Conservation (phyloP, 805 yeast genomes). For the Candida berthetii region DNA sequence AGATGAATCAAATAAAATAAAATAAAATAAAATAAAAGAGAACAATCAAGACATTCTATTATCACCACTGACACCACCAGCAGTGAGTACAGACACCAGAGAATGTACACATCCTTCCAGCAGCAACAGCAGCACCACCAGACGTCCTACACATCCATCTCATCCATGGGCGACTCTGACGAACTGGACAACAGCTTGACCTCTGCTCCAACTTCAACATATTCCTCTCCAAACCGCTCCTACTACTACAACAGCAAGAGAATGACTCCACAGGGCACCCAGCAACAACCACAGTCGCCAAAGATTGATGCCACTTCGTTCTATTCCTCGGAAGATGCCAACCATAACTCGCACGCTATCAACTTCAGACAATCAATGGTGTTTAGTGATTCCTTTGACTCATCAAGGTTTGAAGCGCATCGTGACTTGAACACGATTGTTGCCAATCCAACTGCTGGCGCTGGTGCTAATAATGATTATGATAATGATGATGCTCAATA, state of each 20-base stretch:
- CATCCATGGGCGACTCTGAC: constrained; percentile 9
- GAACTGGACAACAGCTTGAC: constrained; percentile 1
- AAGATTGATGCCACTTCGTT: background rate
- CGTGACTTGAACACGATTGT: constrained; percentile 6
- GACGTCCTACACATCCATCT: constrained; percentile 3
- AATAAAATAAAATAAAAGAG: too few relatives aligned
- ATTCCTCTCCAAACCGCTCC: constrained; percentile 3
- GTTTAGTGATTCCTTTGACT: constrained; percentile 17
- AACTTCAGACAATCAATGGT: constrained; percentile 17
- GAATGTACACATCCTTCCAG: background rate
- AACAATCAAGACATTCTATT: too few relatives aligned
- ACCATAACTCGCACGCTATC: constrained; percentile 10
- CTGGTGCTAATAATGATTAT: background rate
- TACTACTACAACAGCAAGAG: constrained; percentile 1
- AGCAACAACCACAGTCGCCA: background rate
- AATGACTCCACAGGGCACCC: background rate
- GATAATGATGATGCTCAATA: background rate
- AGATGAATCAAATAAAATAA: too few relatives aligned
- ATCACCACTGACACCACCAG: background rate
- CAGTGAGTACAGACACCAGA: background rate
- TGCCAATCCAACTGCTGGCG: too few relatives aligned
- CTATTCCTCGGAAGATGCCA: constrained; percentile 1
- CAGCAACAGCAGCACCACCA: background rate
- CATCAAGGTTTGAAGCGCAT: constrained; percentile 4
- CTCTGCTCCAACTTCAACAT: constrained; percentile 2